These are phyloP conservation scores for Yamadazyma blattariae DNA, from an alignment of 1,139 yeast genomes.

Conservation along the genomic window DNA sequence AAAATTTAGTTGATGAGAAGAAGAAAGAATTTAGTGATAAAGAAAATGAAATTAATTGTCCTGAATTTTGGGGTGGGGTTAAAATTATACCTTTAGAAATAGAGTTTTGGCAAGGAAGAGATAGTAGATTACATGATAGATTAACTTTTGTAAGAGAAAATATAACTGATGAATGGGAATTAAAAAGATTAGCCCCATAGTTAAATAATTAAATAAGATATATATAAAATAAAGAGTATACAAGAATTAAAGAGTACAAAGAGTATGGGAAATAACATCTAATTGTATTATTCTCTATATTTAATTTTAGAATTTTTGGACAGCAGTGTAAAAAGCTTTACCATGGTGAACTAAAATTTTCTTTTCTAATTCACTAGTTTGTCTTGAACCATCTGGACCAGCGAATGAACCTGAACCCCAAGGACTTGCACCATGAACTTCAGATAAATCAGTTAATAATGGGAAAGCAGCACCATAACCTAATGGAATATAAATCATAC, in stretches of 20 bases:
- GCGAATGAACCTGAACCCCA: conserved; percentile 91
- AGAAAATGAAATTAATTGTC: conserved; percentile 72
- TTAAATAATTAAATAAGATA: background rate
- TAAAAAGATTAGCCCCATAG: conserved; percentile 69
- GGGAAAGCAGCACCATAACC: conserved; percentile 69
- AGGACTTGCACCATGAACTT: conserved; percentile 80
- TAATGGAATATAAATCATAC: conserved; percentile 74
- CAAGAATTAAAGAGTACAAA: no score
- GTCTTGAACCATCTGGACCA: conserved; percentile 77
- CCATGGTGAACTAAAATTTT: conserved; percentile 66
- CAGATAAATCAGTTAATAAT: conserved; percentile 56
- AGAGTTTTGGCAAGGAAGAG: conserved; percentile 97
- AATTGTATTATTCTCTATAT: no score
- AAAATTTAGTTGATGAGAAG: conserved; percentile 44
- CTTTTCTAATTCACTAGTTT: conserved; percentile 63
- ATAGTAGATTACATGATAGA: conserved; percentile 87
- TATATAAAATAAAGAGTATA: background rate
- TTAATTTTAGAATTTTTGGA: conserved; percentile 21
- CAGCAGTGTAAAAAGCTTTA: conserved; percentile 49
- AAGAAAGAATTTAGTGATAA: conserved; percentile 57
- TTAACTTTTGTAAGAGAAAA: conserved; percentile 63
- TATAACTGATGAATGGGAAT: conserved; percentile 52
- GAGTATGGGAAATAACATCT: no score
- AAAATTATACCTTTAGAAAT: conserved; percentile 84
- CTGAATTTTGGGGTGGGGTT: conserved; percentile 94